These are phyloP conservation scores for Pseudoperonospora humuli DNA, from an alignment of 352 stramenopile species.

Conservation along the genomic window DNA sequence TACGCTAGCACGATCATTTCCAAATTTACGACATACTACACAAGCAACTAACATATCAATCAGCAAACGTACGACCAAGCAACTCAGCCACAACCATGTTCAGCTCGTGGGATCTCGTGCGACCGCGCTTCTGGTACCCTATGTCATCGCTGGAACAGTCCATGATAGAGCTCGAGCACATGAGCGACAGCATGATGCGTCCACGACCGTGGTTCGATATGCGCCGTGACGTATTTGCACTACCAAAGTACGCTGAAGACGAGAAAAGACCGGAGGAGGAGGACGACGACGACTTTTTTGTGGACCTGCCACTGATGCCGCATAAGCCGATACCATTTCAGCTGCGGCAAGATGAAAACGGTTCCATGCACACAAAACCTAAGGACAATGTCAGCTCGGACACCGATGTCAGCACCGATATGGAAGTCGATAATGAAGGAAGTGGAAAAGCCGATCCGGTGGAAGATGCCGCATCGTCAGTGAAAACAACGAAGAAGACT, in stretches of 20 bases:
- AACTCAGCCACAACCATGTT: conserved; percentile 24
- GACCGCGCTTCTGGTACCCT: conserved; percentile 43
- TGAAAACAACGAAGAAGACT: not conserved
- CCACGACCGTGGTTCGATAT: conserved; percentile 13
- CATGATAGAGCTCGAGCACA: conserved; percentile 38
- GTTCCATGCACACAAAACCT: not conserved
- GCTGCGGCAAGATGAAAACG: not conserved
- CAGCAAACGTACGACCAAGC: conserved; percentile 2
- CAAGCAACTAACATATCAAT: conserved; percentile 2
- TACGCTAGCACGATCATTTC: not conserved
- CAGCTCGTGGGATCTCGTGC: conserved; percentile 44
- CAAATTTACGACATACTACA: conserved; percentile 9
- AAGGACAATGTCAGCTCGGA: not conserved
- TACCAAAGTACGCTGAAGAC: not conserved
- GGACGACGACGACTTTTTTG: conserved; percentile 10
- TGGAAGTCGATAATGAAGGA: conserved; percentile 10
- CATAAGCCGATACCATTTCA: not conserved
- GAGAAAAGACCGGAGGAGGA: not conserved
- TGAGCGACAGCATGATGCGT: conserved; percentile 24
- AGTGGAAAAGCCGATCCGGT: not conserved
- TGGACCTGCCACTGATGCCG: conserved; percentile 3
- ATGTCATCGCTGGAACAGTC: conserved; percentile 52
- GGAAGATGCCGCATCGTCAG: not conserved
- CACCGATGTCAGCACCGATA: conserved; percentile 3
- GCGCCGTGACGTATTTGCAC: not conserved